phyloP scores from a whole-genome alignment of 495 filamentous ascomycete genomes.

The Haplographium delicatum region DNA sequence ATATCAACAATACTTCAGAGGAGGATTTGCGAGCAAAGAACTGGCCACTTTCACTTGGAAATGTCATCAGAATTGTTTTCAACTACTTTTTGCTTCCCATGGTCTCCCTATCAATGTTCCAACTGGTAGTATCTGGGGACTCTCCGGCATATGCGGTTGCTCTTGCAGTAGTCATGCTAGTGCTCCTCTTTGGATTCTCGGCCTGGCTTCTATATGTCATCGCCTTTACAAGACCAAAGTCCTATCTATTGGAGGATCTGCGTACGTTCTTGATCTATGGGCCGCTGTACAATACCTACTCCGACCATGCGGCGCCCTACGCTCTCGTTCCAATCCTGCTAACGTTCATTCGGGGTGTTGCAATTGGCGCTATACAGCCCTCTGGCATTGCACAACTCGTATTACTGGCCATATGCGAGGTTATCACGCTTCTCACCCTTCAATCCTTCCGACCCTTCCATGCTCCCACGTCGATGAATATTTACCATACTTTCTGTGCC shows the following conservation, averaged over 20 bases:
- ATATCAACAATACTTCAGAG: constrained; percentile 63
- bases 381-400: constrained; percentile 90
- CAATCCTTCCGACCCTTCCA: constrained; percentile 88
- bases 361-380: constrained; percentile 87
- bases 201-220: constrained; percentile 78
- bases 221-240: constrained; percentile 70
- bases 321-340: constrained; percentile 80
- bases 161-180: constrained; percentile 66
- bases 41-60: constrained; percentile 85
- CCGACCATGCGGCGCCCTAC: constrained; percentile 79
- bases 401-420: constrained; percentile 87
- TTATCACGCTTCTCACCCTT: constrained; percentile 81
- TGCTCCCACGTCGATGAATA: constrained; percentile 93
- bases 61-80: constrained; percentile 80
- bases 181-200: constrained; percentile 64
- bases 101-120: constrained; percentile 81
- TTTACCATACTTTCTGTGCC: constrained; percentile 83
- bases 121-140: constrained; percentile 67
- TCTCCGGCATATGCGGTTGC: constrained; percentile 66
- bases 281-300: constrained; percentile 97
- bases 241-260: constrained; percentile 87
- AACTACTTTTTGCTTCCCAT: constrained; percentile 88
- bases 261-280: constrained; percentile 86
- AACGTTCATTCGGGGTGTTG: constrained; percentile 78
- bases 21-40: constrained; percentile 89